A percentile compares a stretch with the other conserved stretches of the same genome.
Evolutionary conservation across 2,329 filamentous ascomycete genomes (phyloP).

Genomic region (Sordariomycetes sp.): DNA sequence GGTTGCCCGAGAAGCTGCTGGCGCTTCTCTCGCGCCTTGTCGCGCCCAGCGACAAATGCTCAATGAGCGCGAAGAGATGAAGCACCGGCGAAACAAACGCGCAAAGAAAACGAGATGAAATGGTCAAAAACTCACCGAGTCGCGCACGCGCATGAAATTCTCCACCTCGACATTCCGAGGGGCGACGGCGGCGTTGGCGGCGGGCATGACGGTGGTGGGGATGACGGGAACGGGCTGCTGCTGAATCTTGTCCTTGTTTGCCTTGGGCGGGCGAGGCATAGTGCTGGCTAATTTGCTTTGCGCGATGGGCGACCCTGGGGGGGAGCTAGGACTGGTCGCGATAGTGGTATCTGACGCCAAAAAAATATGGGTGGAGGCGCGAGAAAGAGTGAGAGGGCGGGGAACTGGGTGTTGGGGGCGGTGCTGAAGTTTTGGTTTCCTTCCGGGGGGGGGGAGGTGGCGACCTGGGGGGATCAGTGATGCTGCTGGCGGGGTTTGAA

Average conservation of each 20-base stretch:
- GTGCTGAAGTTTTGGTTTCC: constrained; percentile 6
- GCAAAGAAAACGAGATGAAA: constrained; percentile 1
- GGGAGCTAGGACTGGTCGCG: background rate
- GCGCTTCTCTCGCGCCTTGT: background rate
- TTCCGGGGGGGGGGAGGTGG: constrained; percentile 5
- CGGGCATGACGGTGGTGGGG: constrained; percentile 24
- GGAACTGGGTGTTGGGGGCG: background rate
- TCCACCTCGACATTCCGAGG: constrained; percentile 46
- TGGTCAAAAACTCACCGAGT: constrained; percentile 51
- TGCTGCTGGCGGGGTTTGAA: constrained; percentile 6
- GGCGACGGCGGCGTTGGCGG: constrained; percentile 21
- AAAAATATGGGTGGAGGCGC: background rate
- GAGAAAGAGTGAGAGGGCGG: background rate
- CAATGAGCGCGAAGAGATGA: background rate
- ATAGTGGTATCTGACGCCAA: constrained; percentile 2
- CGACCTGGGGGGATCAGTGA: constrained; percentile 8
- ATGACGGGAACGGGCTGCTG: constrained; percentile 18
- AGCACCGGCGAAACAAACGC: background rate
- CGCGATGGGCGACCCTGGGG: background rate
- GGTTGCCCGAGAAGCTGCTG: background rate
- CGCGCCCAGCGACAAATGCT: background rate
- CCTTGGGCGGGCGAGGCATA: constrained; percentile 33
- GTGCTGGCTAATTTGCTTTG: constrained; percentile 6
- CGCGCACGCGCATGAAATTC: constrained; percentile 67
- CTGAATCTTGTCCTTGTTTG: constrained; percentile 19